Percentiles rank a stretch among this genome's conserved stretches.
Conservation (phyloP, 2,329 filamentous ascomycete species). For the Aspergillus ibericus region DNA sequence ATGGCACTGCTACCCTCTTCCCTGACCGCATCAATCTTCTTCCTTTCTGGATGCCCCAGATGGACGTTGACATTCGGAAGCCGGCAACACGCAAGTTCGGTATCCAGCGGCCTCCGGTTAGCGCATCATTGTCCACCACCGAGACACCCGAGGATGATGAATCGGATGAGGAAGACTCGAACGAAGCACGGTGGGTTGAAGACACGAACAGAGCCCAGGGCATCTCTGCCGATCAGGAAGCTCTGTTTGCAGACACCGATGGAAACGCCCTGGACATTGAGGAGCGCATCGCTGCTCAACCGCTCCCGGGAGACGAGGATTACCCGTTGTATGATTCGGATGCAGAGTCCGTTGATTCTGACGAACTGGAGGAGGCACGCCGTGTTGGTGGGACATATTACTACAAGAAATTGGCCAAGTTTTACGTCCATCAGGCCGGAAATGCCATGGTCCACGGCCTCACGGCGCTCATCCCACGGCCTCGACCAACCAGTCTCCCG, state of each 20-base stretch:
- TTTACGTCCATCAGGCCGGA: constrained; percentile 52
- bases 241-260: constrained; percentile 49
- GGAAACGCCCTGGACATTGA: constrained; percentile 69
- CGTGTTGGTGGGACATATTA: constrained; percentile 76
- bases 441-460: constrained; percentile 48
- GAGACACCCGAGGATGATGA: constrained; percentile 73
- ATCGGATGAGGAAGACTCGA: constrained; percentile 62
- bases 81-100: constrained; percentile 85
- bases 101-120: constrained; percentile 76
- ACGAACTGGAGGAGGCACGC: constrained; percentile 74
- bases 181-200: constrained; percentile 9
- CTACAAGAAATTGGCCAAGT: constrained; percentile 59
- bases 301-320: constrained; percentile 62
- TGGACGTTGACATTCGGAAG: constrained; percentile 97
- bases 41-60: constrained; percentile 97
- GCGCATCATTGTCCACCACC: constrained; percentile 72
- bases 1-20: constrained; percentile 85
- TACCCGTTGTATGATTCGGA: constrained; percentile 91
- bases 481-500: constrained; percentile 44
- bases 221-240: constrained; percentile 52
- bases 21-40: constrained; percentile 83
- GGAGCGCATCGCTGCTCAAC: constrained; percentile 70
- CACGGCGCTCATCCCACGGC: constrained; percentile 52
- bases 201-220: constrained; percentile 13
- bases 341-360: constrained; percentile 73